Base-by-base conservation (phyloP, 805 yeast genomes). In the Danielia reshetovae region DNA sequence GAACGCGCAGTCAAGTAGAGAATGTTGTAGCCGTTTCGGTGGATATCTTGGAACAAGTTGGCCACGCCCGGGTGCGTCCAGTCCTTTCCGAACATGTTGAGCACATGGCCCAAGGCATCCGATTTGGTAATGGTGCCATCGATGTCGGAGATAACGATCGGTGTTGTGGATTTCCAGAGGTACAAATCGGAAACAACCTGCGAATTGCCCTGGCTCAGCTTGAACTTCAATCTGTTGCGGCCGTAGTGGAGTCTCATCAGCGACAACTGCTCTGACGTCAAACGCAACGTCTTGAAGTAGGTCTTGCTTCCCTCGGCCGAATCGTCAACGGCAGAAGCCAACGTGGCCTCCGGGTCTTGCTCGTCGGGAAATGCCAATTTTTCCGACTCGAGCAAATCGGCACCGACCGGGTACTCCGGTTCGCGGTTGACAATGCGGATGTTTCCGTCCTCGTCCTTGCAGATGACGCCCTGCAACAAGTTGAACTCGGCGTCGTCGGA, bases 31-130 rank as follows among this genome's bases (percentile, higher is more conserved):
- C 98, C 97, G 54, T 93, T 93, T 38, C 73, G 63, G 29, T 72
- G 54, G 42, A 93, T 93, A 56, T 93, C 98, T n/a, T 77, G 78
- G 55, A 89, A 93, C 37, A 93, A 64, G 51, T 81, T 80, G 2
- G 97, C 96, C 26, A 93, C 98, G 21, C 98, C 98, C 2, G 79
- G 76, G 57, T 93, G 98, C 0, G 98, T 93, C 98, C 98, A 93
- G 64, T 93, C 98, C 48, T 87, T 76, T 4, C 98, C 98, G 24
- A 93, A 68, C 78, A 90, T 79, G 12, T 93, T 88, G 58, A 93
- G 68, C 2, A 93, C 90, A 60, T 93, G 98, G 3, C 98, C 98
- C 51, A 93, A 66, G 0, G 98, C 98, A 64, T 93, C 98, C 1
- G 97, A 88, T 59, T 88, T 89, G 12, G 98, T 93, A 46, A 93